These are phyloP conservation scores for Cercospora sp. DNA, from an alignment of 2,329 filamentous ascomycete genomes.

Conservation along the genomic window DNA sequence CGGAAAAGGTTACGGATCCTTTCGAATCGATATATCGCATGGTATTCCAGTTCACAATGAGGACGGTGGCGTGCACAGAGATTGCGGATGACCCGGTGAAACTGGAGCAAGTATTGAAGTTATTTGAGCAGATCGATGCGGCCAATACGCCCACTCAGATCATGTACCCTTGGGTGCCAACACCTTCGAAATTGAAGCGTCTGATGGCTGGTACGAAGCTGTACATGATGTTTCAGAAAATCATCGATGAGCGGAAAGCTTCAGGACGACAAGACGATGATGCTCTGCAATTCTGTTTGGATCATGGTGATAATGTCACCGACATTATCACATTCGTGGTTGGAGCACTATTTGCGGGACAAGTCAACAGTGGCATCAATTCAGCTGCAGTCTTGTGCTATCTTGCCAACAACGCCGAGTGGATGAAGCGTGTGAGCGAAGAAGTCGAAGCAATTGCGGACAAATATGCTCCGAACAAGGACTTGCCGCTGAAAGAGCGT, in stretches of 20 bases:
- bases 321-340: constrained; percentile 50
- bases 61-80: constrained; percentile 56
- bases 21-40: constrained; percentile 56
- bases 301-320: constrained; percentile 49
- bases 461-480: constrained; percentile 43
- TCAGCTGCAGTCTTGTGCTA: constrained; percentile 55
- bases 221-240: constrained; percentile 51
- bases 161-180: constrained; percentile 57
- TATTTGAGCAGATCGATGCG: constrained; percentile 52
- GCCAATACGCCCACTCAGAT: constrained; percentile 48
- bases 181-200: constrained; percentile 46
- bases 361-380: constrained; percentile 59
- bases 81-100: constrained; percentile 52
- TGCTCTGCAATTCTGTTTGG: constrained; percentile 55
- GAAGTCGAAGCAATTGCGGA: constrained; percentile 52
- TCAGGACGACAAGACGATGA: constrained; percentile 50
- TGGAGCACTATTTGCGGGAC: constrained; percentile 57
- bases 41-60: constrained; percentile 60
- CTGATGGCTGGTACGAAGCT: constrained; percentile 50
- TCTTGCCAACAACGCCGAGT: constrained; percentile 50
- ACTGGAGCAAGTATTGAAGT: constrained; percentile 45
- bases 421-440: constrained; percentile 47
- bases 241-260: constrained; percentile 50
- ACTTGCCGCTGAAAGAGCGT: constrained; percentile 40
- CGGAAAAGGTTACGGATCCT: constrained; percentile 50